Evolutionary conservation across 768 basidiomycete species (phyloP).

Genomic region (Mycena sanguinolenta): DNA sequence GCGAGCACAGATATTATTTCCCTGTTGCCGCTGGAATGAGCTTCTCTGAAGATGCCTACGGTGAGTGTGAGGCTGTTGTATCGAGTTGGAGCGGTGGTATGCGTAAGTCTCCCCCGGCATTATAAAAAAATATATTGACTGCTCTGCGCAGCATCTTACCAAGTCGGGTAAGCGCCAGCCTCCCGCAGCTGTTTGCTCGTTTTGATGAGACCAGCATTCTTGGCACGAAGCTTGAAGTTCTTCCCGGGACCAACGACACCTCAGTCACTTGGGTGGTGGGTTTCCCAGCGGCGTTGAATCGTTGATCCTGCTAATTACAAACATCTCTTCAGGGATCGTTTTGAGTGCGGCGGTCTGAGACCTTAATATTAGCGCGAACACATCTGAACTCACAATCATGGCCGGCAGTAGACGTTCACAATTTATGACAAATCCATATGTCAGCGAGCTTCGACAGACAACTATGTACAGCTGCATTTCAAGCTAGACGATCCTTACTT

Average conservation of each 20-base stretch:
- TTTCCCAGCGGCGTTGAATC: conserved; percentile 26
- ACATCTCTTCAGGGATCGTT: conserved; percentile 24
- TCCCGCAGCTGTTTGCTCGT: conserved; percentile 12
- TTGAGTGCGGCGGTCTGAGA: conserved; percentile 20
- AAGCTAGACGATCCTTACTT: conserved; percentile 20
- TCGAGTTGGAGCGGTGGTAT: conserved; percentile 21
- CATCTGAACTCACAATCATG: conserved; percentile 24
- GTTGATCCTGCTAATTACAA: conserved; percentile 21
- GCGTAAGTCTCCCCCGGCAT: conserved; percentile 21
- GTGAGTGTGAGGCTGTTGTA: conserved; percentile 20
- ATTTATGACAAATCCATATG: conserved; percentile 21
- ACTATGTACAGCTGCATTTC: conserved; percentile 26
- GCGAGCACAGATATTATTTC: conserved; percentile 23
- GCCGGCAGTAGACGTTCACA: conserved; percentile 23
- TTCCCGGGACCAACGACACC: conserved; percentile 11
- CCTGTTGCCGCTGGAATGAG: conserved; percentile 17
- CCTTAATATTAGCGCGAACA: conserved; percentile 12
- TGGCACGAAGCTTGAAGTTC: conserved; percentile 15
- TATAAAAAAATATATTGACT: conserved; percentile 24
- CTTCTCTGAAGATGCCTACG: conserved; percentile 19
- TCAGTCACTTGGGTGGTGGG: conserved; percentile 20
- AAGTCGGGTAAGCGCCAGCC: conserved; percentile 23
- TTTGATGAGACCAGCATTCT: conserved; percentile 20
- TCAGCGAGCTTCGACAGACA: conserved; percentile 22
- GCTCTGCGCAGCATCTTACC: conserved; percentile 21